Conservation (phyloP, 1,284 basidiomycete species). For the Austroboletus rostrupii region DNA sequence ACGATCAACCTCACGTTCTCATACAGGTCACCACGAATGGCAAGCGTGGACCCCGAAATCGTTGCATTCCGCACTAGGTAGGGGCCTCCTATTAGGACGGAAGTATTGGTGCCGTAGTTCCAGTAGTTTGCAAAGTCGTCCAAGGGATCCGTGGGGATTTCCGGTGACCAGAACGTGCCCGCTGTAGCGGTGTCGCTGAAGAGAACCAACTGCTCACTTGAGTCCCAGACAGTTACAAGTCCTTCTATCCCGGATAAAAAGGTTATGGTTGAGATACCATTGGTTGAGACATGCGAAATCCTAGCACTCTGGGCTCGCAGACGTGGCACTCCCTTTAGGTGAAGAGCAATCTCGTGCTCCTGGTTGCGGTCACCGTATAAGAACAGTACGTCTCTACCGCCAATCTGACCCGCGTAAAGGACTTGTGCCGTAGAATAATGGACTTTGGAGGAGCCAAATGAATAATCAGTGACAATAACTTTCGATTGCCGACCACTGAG, state of each 20-base stretch:
- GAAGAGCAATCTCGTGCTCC: slow-evolving; percentile 55
- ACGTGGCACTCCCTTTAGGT: slow-evolving; percentile 43
- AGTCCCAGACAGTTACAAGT: slow-evolving; percentile 61
- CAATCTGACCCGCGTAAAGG: slow-evolving; percentile 65
- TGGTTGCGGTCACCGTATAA: slow-evolving; percentile 59
- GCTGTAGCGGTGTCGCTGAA: slow-evolving; percentile 63
- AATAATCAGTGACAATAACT: slow-evolving; percentile 63
- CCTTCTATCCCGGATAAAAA: slow-evolving; percentile 55
- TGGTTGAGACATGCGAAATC: slow-evolving; percentile 31
- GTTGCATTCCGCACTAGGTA: slow-evolving; percentile 53
- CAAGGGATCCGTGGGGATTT: slow-evolving; percentile 31
- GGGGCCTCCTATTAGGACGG: slow-evolving; percentile 50
- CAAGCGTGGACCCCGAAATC: slow-evolving; percentile 37
- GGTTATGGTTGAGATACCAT: slow-evolving; percentile 37
- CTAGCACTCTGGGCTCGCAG: slow-evolving; percentile 30
- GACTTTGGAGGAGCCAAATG: slow-evolving; percentile 55
- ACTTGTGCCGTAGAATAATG: slow-evolving; percentile 67
- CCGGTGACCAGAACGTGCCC: slow-evolving; percentile 53
- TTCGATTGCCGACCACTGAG: slow-evolving; percentile 68
- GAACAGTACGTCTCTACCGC: slow-evolving; percentile 63
- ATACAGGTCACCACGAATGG: slow-evolving; percentile 47
- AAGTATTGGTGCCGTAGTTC: slow-evolving; percentile 50
- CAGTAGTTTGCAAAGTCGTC: slow-evolving; percentile 40
- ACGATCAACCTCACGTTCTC: slow-evolving; percentile 39
- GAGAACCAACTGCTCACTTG: slow-evolving; percentile 59